Percentiles rank a stretch among this genome's conserved stretches.
Conservation (phyloP, 2,329 filamentous ascomycete genomes). For the Chrysosporium keratinophilum region DNA sequence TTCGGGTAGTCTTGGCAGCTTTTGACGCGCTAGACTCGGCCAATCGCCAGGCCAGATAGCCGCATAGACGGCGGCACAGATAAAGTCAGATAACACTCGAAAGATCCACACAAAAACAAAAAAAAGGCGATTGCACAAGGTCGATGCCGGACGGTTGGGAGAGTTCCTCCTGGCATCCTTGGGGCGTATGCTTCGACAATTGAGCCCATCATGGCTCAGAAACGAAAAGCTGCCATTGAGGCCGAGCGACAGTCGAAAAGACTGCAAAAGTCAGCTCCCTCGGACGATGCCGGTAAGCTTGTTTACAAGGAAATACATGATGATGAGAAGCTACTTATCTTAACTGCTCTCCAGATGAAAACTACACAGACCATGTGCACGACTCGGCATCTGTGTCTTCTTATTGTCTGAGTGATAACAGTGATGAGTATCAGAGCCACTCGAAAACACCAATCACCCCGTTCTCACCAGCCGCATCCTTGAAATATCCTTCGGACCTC, state of each 20-base stretch:
- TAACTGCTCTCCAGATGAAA: conserved; percentile 1
- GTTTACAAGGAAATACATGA: not conserved
- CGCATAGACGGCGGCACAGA: conserved; percentile 8
- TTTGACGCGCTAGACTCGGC: not conserved
- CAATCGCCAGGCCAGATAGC: not conserved
- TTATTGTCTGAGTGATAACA: conserved; percentile 25
- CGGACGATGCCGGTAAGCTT: conserved; percentile 23
- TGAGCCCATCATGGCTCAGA: conserved; percentile 25
- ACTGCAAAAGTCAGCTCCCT: conserved; percentile 22
- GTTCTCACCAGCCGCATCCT: conserved; percentile 36
- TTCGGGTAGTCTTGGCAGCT: conserved; percentile 6
- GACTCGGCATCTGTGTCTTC: conserved; percentile 27
- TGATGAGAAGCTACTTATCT: not conserved
- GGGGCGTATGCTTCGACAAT: not conserved
- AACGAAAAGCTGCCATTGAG: conserved; percentile 27
- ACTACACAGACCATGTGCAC: conserved; percentile 23
- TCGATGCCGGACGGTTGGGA: not conserved
- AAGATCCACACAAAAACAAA: conserved; percentile 11
- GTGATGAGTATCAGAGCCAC: conserved; percentile 22
- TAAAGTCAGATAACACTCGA: conserved; percentile 6
- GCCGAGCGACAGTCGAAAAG: conserved; percentile 24
- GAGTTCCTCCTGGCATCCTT: not conserved
- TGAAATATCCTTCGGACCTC: conserved; percentile 51
- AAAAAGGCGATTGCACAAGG: not conserved
- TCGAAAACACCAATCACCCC: conserved; percentile 44